Percentiles rank a stretch among this genome's conserved stretches.
Conservation (phyloP, 2,329 filamentous ascomycete genomes). For the Diaporthe velutina region DNA sequence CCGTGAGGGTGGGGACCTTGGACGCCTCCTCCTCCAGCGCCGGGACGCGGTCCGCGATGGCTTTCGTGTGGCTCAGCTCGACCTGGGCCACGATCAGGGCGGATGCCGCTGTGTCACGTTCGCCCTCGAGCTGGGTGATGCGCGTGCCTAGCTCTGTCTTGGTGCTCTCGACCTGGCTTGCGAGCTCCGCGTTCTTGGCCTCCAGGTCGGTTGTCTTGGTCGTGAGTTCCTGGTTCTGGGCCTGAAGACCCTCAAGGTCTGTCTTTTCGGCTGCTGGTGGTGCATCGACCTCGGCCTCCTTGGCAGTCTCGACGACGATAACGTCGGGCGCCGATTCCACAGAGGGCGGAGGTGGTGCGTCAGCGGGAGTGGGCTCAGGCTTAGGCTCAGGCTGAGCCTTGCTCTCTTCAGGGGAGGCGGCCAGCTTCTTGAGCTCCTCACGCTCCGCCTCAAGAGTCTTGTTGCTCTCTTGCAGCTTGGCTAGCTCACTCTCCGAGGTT, state of each 20-base stretch:
- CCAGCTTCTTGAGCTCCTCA: conserved; percentile 35
- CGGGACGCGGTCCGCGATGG: conserved; percentile 18
- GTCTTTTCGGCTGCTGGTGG: neutral
- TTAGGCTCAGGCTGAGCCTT: neutral
- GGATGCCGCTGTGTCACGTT: neutral
- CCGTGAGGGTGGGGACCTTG: conserved; percentile 28
- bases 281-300: conserved; percentile 29
- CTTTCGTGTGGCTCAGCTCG: conserved; percentile 20
- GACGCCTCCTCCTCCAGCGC: conserved; percentile 32
- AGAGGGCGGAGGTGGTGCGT: conserved; percentile 15
- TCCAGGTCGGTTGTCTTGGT: conserved; percentile 31
- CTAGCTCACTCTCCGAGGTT: conserved; percentile 29
- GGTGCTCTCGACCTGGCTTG: conserved; percentile 4
- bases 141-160: conserved; percentile 22
- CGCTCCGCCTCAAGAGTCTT: conserved; percentile 38
- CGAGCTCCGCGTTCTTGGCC: conserved; percentile 35
- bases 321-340: conserved; percentile 9
- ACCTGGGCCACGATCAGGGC: conserved; percentile 28
- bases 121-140: conserved; percentile 19
- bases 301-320: no score
- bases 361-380: neutral
- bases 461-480: conserved; percentile 35
- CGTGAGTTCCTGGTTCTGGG: conserved; percentile 34
- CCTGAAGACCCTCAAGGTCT: conserved; percentile 22
- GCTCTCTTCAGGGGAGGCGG: conserved; percentile 24